Evolutionary conservation across 2,329 filamentous ascomycete genomes (phyloP).

Genomic region (Lecanicillium sp.): DNA sequence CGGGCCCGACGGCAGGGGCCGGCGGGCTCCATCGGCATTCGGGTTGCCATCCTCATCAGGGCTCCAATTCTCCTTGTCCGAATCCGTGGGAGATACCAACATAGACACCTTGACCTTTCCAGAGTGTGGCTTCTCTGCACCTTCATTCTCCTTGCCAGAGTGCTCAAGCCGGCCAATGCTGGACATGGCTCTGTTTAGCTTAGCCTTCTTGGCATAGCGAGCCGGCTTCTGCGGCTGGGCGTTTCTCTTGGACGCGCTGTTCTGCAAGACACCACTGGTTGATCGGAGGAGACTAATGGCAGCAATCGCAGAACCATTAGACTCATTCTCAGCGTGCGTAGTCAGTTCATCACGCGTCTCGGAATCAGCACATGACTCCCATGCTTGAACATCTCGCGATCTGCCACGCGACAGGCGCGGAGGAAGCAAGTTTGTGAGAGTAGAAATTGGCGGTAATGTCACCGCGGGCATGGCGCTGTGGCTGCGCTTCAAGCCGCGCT

Average conservation of each 20-base stretch:
- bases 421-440: constrained; percentile 42
- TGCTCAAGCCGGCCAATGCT: constrained; percentile 54
- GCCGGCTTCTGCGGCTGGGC: constrained; percentile 27
- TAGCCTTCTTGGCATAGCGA: constrained; percentile 47
- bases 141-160: constrained; percentile 12
- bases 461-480: constrained; percentile 56
- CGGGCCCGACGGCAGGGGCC: constrained; percentile 26
- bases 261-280: constrained; percentile 44
- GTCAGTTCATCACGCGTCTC: constrained; percentile 72
- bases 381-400: constrained; percentile 79
- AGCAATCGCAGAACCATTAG: constrained; percentile 68
- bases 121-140: constrained; percentile 12
- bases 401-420: constrained; percentile 57
- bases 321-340: constrained; percentile 72
- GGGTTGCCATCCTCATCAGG: constrained; percentile 41
- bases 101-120: constrained; percentile 30
- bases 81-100: constrained; percentile 48
- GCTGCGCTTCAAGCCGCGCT: constrained; percentile 56
- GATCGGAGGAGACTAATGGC: constrained; percentile 76
- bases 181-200: constrained; percentile 51
- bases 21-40: constrained; percentile 20
- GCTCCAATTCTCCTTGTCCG: constrained; percentile 91
- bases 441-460: constrained; percentile 48
- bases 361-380: constrained; percentile 85
- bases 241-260: constrained; percentile 60